Percentiles rank a stretch among this genome's conserved stretches.
These are phyloP conservation scores for Pythium angustatum DNA, from an alignment of 352 stramenopile species.

Conservation along the genomic window DNA sequence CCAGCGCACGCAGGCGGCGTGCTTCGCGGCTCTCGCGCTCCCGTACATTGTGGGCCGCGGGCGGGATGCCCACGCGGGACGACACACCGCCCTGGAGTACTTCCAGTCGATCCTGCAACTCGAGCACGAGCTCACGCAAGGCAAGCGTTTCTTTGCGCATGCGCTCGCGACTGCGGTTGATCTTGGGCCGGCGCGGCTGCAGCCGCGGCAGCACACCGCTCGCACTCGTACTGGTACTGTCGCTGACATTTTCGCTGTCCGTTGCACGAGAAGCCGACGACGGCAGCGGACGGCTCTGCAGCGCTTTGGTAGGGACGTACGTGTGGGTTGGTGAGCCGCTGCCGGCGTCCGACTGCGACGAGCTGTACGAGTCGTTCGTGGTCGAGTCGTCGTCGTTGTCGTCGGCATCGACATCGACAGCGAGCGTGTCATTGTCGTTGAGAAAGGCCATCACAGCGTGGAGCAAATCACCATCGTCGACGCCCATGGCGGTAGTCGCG, in stretches of 20 bases:
- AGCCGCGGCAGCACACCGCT: constrained; percentile 19
- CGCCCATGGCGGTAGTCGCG: neutral
- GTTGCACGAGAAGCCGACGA: constrained; percentile 5
- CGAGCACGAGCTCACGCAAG: constrained; percentile 28
- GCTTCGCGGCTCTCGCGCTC: constrained; percentile 18
- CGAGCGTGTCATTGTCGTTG: constrained; percentile 12
- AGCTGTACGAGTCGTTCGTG: constrained; percentile 21
- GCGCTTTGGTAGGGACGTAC: too few relatives aligned
- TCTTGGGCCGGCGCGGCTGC: constrained; percentile 25
- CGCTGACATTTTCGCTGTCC: neutral
- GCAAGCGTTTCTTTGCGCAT: constrained; percentile 38
- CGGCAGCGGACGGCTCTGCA: too few relatives aligned
- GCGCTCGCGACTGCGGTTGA: constrained; percentile 36
- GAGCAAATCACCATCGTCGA: constrained; percentile 21
- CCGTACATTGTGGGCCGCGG: constrained; percentile 9
- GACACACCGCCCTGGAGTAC: constrained; percentile 30
- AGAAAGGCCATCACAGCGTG: constrained; percentile 25
- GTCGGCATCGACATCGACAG: constrained; percentile 6
- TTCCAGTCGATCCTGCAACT: constrained; percentile 34
- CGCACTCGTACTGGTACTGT: too few relatives aligned
- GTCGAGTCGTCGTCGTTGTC: too few relatives aligned
- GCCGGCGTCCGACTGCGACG: constrained; percentile 13
- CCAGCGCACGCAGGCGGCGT: constrained; percentile 12
- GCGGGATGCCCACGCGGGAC: constrained; percentile 9
- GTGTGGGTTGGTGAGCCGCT: too few relatives aligned